Base-by-base conservation (phyloP, 2,329 filamentous ascomycete genomes). In the Colletotrichum trifolii region DNA sequence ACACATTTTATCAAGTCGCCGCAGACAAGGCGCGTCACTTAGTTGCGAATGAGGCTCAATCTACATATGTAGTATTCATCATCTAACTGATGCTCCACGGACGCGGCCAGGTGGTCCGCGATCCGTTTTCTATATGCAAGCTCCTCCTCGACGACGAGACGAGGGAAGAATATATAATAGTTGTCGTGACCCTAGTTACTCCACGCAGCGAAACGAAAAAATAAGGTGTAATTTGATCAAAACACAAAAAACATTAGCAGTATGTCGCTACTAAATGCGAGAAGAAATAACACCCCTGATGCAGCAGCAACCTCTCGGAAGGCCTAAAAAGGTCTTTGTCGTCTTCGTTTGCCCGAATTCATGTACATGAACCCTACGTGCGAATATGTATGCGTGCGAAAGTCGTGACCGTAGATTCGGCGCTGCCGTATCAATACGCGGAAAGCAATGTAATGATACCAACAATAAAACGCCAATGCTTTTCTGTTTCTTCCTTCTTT, bases 211-310 rank as follows among this genome's bases (percentile, higher is more conserved):
- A 65, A 65, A 65, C 50, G 49, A 52, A 52, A 47, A 52, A 52
- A 47, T 46, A 61, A 35, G 62, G 12, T 42, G 45, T 48, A n/a
- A 10, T 64, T 59, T 50, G 38, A 25, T 25, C 25, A 25, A 54
- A 13, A 60, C n/a, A 38, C 38, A 64, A 64, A 63, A 66, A 54
- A 66, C 64, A 66, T 66, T 54, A 63, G 64, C 64, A 64, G 60
- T 66, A 66, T 43, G 48, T 64, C 64, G 60, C 64, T 64, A 63
- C 60, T 64, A 54, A 64, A 66, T 64, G 60, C 64, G 53, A 64
- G 48, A 65, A 65, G 62, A 47, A 45, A 56, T 36, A 53, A 65
- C 62, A 65, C 62, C 62, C 62, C 46, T 56, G 47, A 55, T 65
- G 62, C 50, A 25, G 55, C 60, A 50, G 25, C 48, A 53, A 39